phyloP scores from a whole-genome alignment of 768 basidiomycete species.

The Boletus reticuloceps region DNA sequence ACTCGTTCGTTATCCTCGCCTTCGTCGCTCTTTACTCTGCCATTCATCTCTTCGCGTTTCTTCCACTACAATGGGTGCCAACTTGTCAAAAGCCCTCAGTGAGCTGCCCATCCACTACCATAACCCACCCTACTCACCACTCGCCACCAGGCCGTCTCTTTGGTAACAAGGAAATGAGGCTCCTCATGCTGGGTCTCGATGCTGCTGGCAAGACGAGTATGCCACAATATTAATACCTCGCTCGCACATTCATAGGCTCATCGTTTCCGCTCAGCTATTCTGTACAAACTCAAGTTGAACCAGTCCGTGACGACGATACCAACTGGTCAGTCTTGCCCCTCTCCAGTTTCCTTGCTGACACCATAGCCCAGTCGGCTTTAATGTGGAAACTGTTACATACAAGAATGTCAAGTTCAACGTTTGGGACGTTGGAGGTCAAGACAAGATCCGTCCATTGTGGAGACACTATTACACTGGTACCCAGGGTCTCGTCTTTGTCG shows the following conservation, averaged over 20 bases:
- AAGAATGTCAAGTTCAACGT: conserved; percentile 97
- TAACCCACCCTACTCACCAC: not conserved
- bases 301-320: conserved; percentile 99
- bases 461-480: conserved; percentile 99
- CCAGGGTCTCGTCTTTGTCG: conserved; percentile 96
- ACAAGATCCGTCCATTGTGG: conserved; percentile 98
- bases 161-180: conserved; percentile 98
- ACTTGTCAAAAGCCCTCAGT: conserved; percentile 84
- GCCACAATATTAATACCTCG: conserved; percentile 30
- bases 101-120: conserved; percentile 14
- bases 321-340: conserved; percentile 56
- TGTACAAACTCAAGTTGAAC: conserved; percentile 98
- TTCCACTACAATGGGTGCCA: conserved; percentile 69
- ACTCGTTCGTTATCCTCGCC: conserved; percentile 19
- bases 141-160: conserved; percentile 74
- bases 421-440: conserved; percentile 99
- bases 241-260: not conserved
- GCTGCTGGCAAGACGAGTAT: conserved; percentile 98
- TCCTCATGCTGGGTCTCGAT: conserved; percentile 95
- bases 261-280: conserved; percentile 65
- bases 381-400: conserved; percentile 98
- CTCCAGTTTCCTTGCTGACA: not conserved
- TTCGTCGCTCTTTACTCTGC: conserved; percentile 62
- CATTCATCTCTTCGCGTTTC: conserved; percentile 11
- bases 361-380: conserved; percentile 80